A percentile compares a stretch with the other conserved stretches of the same genome.
Conservation (phyloP, 2,329 filamentous ascomycete genomes). For the Monosporascus sp. region DNA sequence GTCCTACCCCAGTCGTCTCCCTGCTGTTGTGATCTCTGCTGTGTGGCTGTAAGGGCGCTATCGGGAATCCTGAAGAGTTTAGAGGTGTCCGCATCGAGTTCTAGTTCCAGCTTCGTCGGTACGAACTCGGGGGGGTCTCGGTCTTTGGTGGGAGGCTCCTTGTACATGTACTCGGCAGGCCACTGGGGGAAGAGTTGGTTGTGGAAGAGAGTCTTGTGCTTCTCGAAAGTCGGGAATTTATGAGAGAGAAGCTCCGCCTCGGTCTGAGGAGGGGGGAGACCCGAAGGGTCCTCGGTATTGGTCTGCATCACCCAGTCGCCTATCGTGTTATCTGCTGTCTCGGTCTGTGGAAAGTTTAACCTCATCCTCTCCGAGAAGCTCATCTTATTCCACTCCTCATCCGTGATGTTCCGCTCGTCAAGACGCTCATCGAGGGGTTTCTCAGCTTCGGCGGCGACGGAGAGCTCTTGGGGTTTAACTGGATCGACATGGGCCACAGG, state of each 20-base stretch:
- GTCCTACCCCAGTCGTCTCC: conserved; percentile 44
- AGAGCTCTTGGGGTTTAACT: conserved; percentile 1
- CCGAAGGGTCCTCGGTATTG: conserved; percentile 53
- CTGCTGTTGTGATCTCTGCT: conserved; percentile 43
- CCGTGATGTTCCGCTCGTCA: conserved; percentile 19
- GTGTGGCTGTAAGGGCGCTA: conserved; percentile 45
- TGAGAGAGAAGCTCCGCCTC: conserved; percentile 71
- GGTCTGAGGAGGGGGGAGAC: conserved; percentile 66
- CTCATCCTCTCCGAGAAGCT: conserved; percentile 30
- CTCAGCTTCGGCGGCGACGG: conserved; percentile 4
- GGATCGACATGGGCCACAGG: conserved; percentile 32
- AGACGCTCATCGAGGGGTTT: conserved; percentile 4
- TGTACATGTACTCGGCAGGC: conserved; percentile 70
- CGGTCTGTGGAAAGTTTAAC: conserved; percentile 39
- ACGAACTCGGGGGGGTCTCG: conserved; percentile 63
- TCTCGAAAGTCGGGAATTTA: conserved; percentile 75
- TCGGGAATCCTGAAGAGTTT: conserved; percentile 75
- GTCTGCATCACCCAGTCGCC: conserved; percentile 28
- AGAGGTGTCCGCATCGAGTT: conserved; percentile 81
- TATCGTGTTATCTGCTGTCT: conserved; percentile 31
- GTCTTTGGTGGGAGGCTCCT: conserved; percentile 68
- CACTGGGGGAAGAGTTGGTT: conserved; percentile 79
- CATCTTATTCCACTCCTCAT: conserved; percentile 30
- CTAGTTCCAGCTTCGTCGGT: conserved; percentile 82
- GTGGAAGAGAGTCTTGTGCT: conserved; percentile 69